Conservation (phyloP, 2,329 filamentous ascomycete genomes). For the Colletotrichum caudatum region DNA sequence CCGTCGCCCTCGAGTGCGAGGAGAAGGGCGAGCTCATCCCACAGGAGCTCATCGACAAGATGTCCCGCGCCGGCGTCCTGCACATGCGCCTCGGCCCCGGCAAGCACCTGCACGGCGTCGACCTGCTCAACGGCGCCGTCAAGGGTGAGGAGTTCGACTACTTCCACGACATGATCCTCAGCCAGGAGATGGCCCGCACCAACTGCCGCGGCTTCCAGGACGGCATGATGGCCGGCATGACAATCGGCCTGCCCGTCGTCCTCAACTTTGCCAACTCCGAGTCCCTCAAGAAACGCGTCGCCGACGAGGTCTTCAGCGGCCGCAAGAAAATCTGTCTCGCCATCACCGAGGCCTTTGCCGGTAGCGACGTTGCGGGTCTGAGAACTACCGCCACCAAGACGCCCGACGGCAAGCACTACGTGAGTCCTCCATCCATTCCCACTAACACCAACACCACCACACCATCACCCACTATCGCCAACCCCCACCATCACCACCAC, state of each 20-base stretch:
- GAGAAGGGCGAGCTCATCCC: constrained; percentile 77
- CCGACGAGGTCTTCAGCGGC: constrained; percentile 79
- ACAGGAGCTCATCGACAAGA: constrained; percentile 79
- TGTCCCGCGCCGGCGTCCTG: constrained; percentile 79
- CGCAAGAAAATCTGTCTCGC: constrained; percentile 91
- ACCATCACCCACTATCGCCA: constrained; percentile 21
- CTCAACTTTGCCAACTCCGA: constrained; percentile 81
- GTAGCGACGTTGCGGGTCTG: constrained; percentile 83
- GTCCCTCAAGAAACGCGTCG: constrained; percentile 73
- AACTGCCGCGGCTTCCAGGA: constrained; percentile 87
- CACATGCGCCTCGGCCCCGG: constrained; percentile 88
- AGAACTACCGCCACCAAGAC: constrained; percentile 84
- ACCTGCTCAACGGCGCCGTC: constrained; percentile 75
- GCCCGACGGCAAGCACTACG: constrained; percentile 78
- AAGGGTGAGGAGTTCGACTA: constrained; percentile 88
- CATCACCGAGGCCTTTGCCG: constrained; percentile 90
- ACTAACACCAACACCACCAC: constrained; percentile 23
- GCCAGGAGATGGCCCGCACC: constrained; percentile 78
- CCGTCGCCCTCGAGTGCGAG: constrained; percentile 83
- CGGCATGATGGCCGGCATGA: constrained; percentile 89
- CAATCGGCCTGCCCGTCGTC: constrained; percentile 83
- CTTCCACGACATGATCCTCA: constrained; percentile 83
- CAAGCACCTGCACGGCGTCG: constrained; percentile 80
- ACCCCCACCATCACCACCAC: not conserved
- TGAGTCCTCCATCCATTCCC: constrained; percentile 49